Base-by-base conservation (phyloP, 2,329 filamentous ascomycete species). In the Tolypocladium cylindrosporum region DNA sequence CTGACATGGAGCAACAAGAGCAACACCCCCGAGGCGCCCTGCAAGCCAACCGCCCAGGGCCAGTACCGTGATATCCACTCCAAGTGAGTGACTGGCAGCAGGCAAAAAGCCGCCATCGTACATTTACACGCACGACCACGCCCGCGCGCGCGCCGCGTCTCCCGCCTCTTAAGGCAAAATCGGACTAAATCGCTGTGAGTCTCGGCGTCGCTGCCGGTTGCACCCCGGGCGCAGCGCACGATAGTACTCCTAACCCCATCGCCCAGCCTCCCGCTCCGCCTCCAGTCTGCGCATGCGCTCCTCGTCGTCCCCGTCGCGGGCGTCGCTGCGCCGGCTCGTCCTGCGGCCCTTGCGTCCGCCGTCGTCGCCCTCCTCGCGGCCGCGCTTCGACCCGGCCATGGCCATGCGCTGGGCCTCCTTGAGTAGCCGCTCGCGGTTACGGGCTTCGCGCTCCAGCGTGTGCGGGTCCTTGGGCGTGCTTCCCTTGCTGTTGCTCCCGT, bases 361-460 rank as follows among this genome's bases (percentile, higher is more conserved):
- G 34, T 71, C 71, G 55, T 70, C 71, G 19, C 68, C 76, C 6
- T 75, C 77, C 21, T 78, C 77, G n/a, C 79, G 73, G 55, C 75
- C 70, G 61, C 83, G 71, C 70, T 86, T 81, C 63, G 75, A 64
- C 57, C 77, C 74, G 43, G 72, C 71, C 37, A 79, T 65, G 56
- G 84, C 78, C 71, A 87, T 82, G 41, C 83, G 80, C 70, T 89
- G 84, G 43, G 84, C 83, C 71, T 90, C 87, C 65, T 86, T 87
- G 14, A 87, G 75, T 55, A 89, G 75, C 34, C 87, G 78, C 69
- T 88, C 85, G 52, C 85, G 78, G 65, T 87, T 81, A 19, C 85
- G 76, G 14, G 82, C 82, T 67, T 89, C 86, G 27, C 87, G 83
- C 70, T 90, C 87, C 0, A 86, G 75, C 1, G 87, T 86, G 69